These are phyloP conservation scores for Vitis rotundifolia DNA, from an alignment of 164 flowering plant species.

Conservation along the genomic window DNA sequence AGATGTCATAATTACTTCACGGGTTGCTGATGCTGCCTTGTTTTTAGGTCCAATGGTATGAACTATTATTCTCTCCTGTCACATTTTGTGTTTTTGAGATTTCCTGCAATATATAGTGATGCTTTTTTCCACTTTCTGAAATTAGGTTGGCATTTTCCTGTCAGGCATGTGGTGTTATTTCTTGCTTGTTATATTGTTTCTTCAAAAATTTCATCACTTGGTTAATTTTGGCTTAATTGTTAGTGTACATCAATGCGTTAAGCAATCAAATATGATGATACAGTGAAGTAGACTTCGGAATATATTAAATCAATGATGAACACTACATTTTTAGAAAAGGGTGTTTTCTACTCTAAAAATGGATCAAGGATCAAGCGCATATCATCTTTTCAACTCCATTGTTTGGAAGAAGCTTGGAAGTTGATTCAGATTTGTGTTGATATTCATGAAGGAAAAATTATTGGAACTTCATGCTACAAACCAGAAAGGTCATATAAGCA, in stretches of 20 bases:
- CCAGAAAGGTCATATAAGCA: too few species aligned
- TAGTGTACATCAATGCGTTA: neutral
- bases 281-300: neutral
- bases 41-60: constrained; percentile 96
- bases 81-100: neutral
- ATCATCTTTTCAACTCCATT: too few species aligned
- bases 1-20: constrained; percentile 78
- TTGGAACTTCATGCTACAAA: too few species aligned
- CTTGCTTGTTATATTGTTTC: neutral
- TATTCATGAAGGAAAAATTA: too few species aligned
- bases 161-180: neutral
- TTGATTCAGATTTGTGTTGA: too few species aligned
- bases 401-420: too few species aligned
- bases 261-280: neutral
- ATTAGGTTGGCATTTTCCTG: neutral
- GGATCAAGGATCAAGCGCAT: too few species aligned
- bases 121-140: neutral
- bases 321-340: neutral
- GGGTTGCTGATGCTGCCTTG: constrained; percentile 94
- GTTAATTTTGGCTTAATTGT: neutral
- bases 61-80: neutral
- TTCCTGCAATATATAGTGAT: neutral
- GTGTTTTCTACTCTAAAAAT: neutral
- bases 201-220: neutral
- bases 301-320: neutral